Evolutionary conservation across 2,329 filamentous ascomycete genomes (phyloP).

Genomic region (Trichoderma koningii): DNA sequence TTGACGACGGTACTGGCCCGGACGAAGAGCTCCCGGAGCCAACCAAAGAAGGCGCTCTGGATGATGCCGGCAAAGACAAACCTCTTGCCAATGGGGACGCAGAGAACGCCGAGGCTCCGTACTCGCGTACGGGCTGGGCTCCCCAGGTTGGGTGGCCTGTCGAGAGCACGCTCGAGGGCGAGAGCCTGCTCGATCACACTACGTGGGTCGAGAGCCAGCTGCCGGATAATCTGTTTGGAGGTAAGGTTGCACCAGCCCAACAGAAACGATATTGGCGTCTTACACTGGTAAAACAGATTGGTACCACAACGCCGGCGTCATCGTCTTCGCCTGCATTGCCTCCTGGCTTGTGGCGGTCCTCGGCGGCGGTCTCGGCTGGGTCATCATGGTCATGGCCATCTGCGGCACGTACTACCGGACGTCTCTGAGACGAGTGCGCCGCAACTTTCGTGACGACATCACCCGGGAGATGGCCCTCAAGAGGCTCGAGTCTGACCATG

Average conservation of each 20-base stretch:
- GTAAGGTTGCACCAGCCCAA: conserved; percentile 46
- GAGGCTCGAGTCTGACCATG: conserved; percentile 83
- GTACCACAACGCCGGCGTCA: conserved; percentile 97
- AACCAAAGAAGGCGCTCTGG: conserved; percentile 68
- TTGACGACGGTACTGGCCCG: conserved; percentile 68
- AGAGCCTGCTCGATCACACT: conserved; percentile 80
- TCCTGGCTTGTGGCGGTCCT: conserved; percentile 90
- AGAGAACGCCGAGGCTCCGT: conserved; percentile 53
- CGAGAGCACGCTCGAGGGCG: conserved; percentile 58
- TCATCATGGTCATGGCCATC: conserved; percentile 87
- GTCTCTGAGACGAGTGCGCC: conserved; percentile 86
- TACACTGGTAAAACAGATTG: conserved; percentile 64
- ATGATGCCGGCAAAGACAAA: conserved; percentile 54
- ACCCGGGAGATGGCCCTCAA: conserved; percentile 85
- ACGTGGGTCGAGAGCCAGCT: conserved; percentile 83
- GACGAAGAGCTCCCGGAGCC: conserved; percentile 78
- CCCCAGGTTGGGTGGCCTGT: conserved; percentile 75
- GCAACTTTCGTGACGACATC: conserved; percentile 95
- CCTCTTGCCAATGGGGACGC: conserved; percentile 53
- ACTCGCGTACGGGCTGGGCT: conserved; percentile 74
- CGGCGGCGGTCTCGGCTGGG: conserved; percentile 89
- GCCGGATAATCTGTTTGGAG: conserved; percentile 87
- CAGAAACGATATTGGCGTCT: neutral
- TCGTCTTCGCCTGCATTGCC: conserved; percentile 85
- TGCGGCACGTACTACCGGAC: conserved; percentile 97